phyloP scores from a whole-genome alignment of 1,139 yeast genomes.

The Kodamaea sp. region DNA sequence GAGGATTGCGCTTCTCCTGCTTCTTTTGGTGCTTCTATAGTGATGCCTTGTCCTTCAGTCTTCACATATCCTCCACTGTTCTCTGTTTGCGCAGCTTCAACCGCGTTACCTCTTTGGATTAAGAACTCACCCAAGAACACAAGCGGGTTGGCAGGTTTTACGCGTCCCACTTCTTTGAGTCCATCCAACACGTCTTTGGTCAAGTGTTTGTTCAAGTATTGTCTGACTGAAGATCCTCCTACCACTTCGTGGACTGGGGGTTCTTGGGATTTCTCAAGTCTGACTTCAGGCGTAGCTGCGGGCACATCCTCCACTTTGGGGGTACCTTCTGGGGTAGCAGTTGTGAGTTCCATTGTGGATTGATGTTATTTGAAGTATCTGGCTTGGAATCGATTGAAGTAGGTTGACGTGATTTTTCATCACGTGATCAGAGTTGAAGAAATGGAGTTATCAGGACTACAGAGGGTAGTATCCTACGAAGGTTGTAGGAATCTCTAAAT shows the following conservation, averaged over 20 bases:
- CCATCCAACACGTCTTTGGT: conserved; percentile 72
- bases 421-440: too few species aligned
- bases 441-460: too few species aligned
- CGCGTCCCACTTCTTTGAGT: conserved; percentile 57
- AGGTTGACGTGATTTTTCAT: too few species aligned
- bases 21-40: too few species aligned
- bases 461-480: too few species aligned
- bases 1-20: too few species aligned
- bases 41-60: too few species aligned
- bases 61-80: too few species aligned
- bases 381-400: too few species aligned
- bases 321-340: not conserved
- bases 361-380: not conserved
- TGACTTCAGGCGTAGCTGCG: conserved; percentile 8
- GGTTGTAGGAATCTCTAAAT: too few species aligned
- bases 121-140: conserved; percentile 70
- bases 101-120: conserved; percentile 49
- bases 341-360: conserved; percentile 1
- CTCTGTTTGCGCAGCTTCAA: too few species aligned
- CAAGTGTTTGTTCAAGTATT: conserved; percentile 71
- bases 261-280: conserved; percentile 5
- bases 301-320: conserved; percentile 2
- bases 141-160: conserved; percentile 70
- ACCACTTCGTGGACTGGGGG: conserved; percentile 54
- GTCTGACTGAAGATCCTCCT: conserved; percentile 82